Conservation (phyloP, 202 grass and related monocot species). For the Zoysia matrella region DNA sequence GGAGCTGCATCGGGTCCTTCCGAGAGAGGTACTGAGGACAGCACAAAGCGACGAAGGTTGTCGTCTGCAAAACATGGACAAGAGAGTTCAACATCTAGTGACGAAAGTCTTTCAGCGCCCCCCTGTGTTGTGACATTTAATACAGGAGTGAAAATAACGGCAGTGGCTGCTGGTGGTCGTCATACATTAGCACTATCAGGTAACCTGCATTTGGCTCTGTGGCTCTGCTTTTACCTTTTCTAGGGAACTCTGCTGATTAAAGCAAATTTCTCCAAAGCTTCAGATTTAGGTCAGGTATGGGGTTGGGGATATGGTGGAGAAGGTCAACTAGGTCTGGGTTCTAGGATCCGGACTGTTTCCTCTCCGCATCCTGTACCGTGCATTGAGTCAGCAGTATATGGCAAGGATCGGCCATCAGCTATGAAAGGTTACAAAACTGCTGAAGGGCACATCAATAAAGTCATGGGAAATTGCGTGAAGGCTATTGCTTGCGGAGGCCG, state of each 20-base stretch:
- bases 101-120: slow-evolving; percentile 88
- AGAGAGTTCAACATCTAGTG: slow-evolving; percentile 86
- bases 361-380: slow-evolving; percentile 93
- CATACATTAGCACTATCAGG: slow-evolving; percentile 98
- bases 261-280: slow-evolving; percentile 52
- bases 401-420: slow-evolving; percentile 62
- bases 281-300: slow-evolving; percentile 97
- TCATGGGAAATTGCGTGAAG: slow-evolving; percentile 74
- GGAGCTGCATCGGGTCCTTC: slow-evolving; percentile 64
- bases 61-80: slow-evolving; percentile 81
- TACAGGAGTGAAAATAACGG: slow-evolving; percentile 70
- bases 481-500: slow-evolving; percentile 97
- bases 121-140: slow-evolving; percentile 90
- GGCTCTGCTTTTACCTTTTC: not conserved
- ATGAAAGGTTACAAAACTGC: slow-evolving; percentile 67
- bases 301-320: slow-evolving; percentile 99
- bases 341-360: slow-evolving; percentile 83
- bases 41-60: slow-evolving; percentile 77
- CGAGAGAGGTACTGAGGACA: slow-evolving; percentile 85
- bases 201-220: slow-evolving; percentile 50
- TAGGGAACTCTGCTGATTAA: slow-evolving; percentile 35
- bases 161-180: slow-evolving; percentile 95
- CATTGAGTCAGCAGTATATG: slow-evolving; percentile 73
- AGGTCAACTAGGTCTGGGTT: slow-evolving; percentile 96
- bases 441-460: slow-evolving; percentile 65